Conservation (phyloP, 768 basidiomycete species). For the Hypsizygus marmoreus region DNA sequence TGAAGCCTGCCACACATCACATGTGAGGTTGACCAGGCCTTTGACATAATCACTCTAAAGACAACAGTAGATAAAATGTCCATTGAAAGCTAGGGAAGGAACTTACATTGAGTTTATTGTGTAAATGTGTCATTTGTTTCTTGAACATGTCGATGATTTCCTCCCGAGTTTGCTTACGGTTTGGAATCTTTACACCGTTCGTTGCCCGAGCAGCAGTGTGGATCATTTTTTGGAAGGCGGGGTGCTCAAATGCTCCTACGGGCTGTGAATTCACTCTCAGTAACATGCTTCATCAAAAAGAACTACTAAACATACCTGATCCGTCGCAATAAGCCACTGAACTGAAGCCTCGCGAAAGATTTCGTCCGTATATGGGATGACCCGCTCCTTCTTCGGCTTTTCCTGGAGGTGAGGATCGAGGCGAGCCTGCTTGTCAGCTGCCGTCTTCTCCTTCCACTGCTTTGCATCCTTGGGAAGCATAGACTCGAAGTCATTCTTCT, state of each 20-base stretch:
- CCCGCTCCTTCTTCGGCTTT: slow-evolving; percentile 10
- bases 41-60: slow-evolving; percentile 3
- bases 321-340: slow-evolving; percentile 33
- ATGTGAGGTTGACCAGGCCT: slow-evolving; percentile 2
- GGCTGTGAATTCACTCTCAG: too few species aligned
- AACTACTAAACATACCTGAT: slow-evolving; percentile 32
- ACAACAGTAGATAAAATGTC: background rate
- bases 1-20: slow-evolving; percentile 6
- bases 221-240: slow-evolving; percentile 31
- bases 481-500: slow-evolving; percentile 24
- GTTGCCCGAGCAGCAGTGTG: slow-evolving; percentile 31
- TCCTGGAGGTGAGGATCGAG: slow-evolving; percentile 26
- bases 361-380: slow-evolving; percentile 27
- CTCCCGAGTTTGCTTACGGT: slow-evolving; percentile 18
- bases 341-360: slow-evolving; percentile 27
- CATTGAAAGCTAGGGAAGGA: background rate
- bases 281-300: too few species aligned
- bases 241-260: slow-evolving; percentile 34
- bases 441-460: background rate
- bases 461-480: slow-evolving; percentile 27
- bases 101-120: background rate
- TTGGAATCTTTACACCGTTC: slow-evolving; percentile 29
- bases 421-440: slow-evolving; percentile 4
- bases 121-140: background rate
- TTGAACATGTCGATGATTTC: slow-evolving; percentile 28